Base-by-base conservation (phyloP, 1,284 basidiomycete genomes). In the Peniophora sp. region DNA sequence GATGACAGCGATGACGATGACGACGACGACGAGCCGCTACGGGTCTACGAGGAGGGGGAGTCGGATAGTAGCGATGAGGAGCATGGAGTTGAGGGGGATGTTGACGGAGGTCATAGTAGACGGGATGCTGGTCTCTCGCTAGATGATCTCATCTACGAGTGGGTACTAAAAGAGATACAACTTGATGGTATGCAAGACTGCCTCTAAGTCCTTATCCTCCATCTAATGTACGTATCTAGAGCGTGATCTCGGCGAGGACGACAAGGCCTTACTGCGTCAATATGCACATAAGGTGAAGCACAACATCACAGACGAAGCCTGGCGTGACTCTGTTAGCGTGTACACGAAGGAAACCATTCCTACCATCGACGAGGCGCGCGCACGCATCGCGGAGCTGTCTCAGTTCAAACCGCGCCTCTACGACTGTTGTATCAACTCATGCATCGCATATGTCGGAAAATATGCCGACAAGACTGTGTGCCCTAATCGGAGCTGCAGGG, bases 341-440 rank as follows among this genome's bases (percentile, higher is more conserved):
- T 49, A 39, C 25, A 32, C 34, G 6, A 8, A 20, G 11, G 5
- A 24, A 23, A 19, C 16, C 3, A 20, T 49, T 16, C n/a, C 38
- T 10, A 20, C 48, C 6, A 22, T 49, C 17, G 14, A 39, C 3
- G 14, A 5, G 2, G 48, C 48, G 9, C 48, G 22, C 10, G 23
- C 48, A 2, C 16, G 35, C 20, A 17, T 49, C 11, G 48, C 48
- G 1, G 22, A 24, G 10, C 48, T 49, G 12, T 16, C 48, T 2
- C 14, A 20, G 1, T 39, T 49, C 48, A 38, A 39, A 23, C 48
- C 36, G 8, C 17, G 9, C 12, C 3, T 49, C 10, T 49, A 49
- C 19, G 48, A 49, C 19, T 49, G 48, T 34, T 49, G 48, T 49
- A 8, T 23, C 12, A 22, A 49, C 19, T 49, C 48, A 8, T 49